Evolutionary conservation across 768 basidiomycete species (phyloP).

Genomic region (Baorangia bicolor): DNA sequence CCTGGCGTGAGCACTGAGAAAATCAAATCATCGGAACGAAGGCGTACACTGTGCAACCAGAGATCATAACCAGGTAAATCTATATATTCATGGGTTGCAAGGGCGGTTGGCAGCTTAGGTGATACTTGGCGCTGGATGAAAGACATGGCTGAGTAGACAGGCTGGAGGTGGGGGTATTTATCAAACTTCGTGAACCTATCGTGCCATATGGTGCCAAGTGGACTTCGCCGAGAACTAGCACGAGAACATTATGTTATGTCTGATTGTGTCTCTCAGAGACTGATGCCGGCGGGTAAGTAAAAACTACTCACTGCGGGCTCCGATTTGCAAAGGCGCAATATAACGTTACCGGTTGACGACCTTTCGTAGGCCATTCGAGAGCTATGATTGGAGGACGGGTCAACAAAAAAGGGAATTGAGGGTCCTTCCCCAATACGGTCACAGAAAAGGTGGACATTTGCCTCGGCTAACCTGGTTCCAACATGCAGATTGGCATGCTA

Average conservation of each 20-base stretch:
- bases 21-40: not conserved
- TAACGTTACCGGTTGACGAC: too few species aligned
- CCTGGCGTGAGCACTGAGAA: not conserved
- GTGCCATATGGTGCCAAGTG: too few species aligned
- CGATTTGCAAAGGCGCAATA: too few species aligned
- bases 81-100: slow-evolving; percentile 6
- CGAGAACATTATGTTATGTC: not conserved
- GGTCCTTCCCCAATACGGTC: too few species aligned
- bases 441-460: too few species aligned
- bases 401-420: too few species aligned
- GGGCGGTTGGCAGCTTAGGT: slow-evolving; percentile 17
- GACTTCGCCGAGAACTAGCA: too few species aligned
- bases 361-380: too few species aligned
- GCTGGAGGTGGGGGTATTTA: not conserved
- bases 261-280: not conserved
- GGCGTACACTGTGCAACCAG: slow-evolving; percentile 18
- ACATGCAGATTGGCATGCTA: too few species aligned
- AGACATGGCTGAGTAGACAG: slow-evolving; percentile 10
- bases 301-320: too few species aligned
- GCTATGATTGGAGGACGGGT: too few species aligned
- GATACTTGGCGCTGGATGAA: slow-evolving; percentile 15
- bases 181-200: not conserved
- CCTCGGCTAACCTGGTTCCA: too few species aligned
- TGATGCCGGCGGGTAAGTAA: not conserved
- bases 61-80: slow-evolving; percentile 25